Conservation (phyloP, 352 stramenopile species). For the Phytophthora sp. region DNA sequence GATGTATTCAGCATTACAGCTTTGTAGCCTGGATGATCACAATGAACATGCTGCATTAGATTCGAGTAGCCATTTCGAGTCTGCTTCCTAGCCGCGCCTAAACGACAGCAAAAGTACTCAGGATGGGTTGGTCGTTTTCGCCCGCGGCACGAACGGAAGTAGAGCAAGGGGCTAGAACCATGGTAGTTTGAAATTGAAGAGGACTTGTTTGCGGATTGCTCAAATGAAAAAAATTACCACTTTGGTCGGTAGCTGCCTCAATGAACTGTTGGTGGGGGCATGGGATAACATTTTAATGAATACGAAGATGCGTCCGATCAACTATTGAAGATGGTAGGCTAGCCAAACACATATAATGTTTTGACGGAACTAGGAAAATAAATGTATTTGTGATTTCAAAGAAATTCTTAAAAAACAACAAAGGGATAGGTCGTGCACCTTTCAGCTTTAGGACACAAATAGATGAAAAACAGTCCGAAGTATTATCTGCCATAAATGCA, state of each 20-base stretch:
- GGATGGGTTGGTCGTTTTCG: neutral
- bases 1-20: neutral
- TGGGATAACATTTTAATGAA: neutral
- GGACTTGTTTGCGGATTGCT: too few species aligned
- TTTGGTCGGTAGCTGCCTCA: neutral
- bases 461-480: too few species aligned
- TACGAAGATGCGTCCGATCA: neutral
- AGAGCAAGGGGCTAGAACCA: neutral
- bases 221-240: neutral
- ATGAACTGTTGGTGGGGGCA: neutral
- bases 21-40: slow-evolving; percentile 8
- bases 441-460: too few species aligned
- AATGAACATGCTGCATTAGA: slow-evolving; percentile 1
- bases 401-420: neutral
- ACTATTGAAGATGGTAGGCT: neutral
- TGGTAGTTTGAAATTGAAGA: neutral
- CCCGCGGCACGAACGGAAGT: neutral
- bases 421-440: too few species aligned
- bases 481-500: too few species aligned
- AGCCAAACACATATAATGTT: slow-evolving; percentile 4
- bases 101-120: slow-evolving; percentile 1
- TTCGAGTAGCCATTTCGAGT: slow-evolving; percentile 7
- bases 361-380: neutral
- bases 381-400: neutral
- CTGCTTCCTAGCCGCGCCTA: slow-evolving; percentile 1